Conservation (phyloP, 164 flowering plant species). For the Cinnamomum chago region DNA sequence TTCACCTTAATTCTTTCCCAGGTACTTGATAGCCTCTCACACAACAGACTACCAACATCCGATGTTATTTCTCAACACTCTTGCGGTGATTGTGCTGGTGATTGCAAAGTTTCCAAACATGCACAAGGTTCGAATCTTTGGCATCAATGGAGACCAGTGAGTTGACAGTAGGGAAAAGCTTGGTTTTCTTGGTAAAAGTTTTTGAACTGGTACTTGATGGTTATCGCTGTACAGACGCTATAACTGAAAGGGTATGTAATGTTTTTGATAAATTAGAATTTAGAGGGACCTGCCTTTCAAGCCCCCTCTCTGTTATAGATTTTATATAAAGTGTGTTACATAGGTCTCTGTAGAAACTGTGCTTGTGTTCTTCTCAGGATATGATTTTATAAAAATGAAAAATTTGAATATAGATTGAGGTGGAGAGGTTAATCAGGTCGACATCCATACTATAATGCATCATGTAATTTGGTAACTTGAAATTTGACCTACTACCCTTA, state of each 20-base stretch:
- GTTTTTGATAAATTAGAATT: neutral
- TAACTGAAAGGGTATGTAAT: neutral
- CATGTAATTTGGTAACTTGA: too few species aligned
- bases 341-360: neutral
- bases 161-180: neutral
- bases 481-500: too few species aligned
- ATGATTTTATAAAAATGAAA: too few species aligned
- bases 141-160: conserved; percentile 57
- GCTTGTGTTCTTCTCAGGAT: too few species aligned
- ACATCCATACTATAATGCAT: too few species aligned
- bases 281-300: neutral
- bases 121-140: conserved; percentile 69
- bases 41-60: conserved; percentile 63
- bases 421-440: too few species aligned
- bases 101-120: conserved; percentile 67
- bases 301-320: neutral
- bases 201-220: neutral
- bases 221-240: neutral
- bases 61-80: conserved; percentile 56
- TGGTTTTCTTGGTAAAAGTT: neutral
- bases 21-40: conserved; percentile 70
- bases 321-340: neutral
- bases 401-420: too few species aligned
- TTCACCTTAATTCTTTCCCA: conserved; percentile 9
- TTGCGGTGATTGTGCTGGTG: conserved; percentile 55